These are phyloP conservation scores for Aphanomyces euteiches DNA, from an alignment of 352 stramenopile species.

Conservation along the genomic window DNA sequence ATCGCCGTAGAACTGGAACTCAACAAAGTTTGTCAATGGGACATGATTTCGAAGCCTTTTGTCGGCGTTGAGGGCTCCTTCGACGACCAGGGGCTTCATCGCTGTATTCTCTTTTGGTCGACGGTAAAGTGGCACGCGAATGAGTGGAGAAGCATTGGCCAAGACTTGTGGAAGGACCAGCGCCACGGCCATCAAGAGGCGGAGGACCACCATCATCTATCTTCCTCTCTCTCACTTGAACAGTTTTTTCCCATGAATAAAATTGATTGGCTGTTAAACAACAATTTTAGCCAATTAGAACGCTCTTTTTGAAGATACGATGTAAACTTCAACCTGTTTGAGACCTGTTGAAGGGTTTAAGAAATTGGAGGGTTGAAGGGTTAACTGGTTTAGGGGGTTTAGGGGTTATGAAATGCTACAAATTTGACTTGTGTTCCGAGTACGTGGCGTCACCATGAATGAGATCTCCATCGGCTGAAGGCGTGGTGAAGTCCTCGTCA, in stretches of 20 bases:
- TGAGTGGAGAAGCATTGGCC: neutral
- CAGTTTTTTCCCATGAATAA: no score
- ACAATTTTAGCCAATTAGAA: no score
- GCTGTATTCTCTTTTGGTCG: neutral
- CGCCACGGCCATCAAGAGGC: neutral
- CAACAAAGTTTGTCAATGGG: constrained; percentile 73
- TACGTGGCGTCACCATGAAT: constrained; percentile 8
- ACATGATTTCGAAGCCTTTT: constrained; percentile 44
- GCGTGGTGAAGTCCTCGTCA: constrained; percentile 6
- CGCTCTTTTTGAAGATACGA: no score
- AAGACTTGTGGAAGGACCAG: neutral
- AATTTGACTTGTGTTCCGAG: neutral
- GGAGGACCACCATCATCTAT: neutral
- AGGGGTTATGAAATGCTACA: no score
- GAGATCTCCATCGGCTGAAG: constrained; percentile 3
- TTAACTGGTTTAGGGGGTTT: no score
- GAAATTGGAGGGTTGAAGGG: no score
- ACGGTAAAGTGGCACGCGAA: constrained; percentile 23
- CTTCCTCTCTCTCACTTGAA: no score
- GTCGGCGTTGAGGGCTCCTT: constrained; percentile 27
- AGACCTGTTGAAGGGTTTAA: no score
- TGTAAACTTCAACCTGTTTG: no score
- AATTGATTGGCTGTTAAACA: no score
- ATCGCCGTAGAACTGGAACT: constrained; percentile 79
- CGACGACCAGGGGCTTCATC: neutral